A percentile compares a stretch with the other conserved stretches of the same genome.
phyloP scores from a whole-genome alignment of 768 basidiomycete genomes.

The Leccinum olivaceopallidum region DNA sequence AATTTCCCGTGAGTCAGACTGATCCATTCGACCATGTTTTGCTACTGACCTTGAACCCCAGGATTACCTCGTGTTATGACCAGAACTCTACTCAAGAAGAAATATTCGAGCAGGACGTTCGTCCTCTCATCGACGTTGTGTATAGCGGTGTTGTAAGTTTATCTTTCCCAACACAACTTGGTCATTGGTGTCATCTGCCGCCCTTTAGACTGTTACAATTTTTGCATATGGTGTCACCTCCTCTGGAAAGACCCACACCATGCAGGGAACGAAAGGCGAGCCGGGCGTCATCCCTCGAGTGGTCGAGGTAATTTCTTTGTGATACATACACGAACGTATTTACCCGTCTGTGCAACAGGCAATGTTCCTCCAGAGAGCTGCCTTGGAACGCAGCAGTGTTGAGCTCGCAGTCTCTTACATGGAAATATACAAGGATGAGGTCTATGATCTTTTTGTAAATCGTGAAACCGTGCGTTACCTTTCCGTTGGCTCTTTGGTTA shows the following conservation, averaged over 20 bases:
- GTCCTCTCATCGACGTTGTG: conserved; percentile 75
- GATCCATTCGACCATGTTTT: not conserved
- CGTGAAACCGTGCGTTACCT: conserved; percentile 57
- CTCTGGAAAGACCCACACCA: conserved; percentile 90
- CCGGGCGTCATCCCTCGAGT: conserved; percentile 88
- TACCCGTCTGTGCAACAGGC: conserved; percentile 37
- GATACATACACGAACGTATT: not conserved
- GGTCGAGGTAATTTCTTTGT: conserved; percentile 54
- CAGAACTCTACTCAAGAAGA: conserved; percentile 69
- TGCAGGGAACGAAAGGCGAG: conserved; percentile 74
- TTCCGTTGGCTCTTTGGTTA: not conserved
- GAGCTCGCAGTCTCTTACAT: conserved; percentile 69
- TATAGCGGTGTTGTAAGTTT: conserved; percentile 69
- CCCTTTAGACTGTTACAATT: conserved; percentile 71
- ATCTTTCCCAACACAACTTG: not conserved
- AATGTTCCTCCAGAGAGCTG: conserved; percentile 53
- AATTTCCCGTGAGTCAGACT: conserved; percentile 63
- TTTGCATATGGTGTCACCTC: conserved; percentile 93
- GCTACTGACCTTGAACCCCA: conserved; percentile 24
- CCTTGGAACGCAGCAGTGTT: conserved; percentile 42
- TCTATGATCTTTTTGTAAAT: conserved; percentile 80
- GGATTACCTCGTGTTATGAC: conserved; percentile 78
- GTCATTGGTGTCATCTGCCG: not conserved
- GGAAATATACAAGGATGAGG: conserved; percentile 92
- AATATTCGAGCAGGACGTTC: conserved; percentile 75